Evolutionary conservation across 768 basidiomycete genomes (phyloP).

Genomic region (Mycena floridula): DNA sequence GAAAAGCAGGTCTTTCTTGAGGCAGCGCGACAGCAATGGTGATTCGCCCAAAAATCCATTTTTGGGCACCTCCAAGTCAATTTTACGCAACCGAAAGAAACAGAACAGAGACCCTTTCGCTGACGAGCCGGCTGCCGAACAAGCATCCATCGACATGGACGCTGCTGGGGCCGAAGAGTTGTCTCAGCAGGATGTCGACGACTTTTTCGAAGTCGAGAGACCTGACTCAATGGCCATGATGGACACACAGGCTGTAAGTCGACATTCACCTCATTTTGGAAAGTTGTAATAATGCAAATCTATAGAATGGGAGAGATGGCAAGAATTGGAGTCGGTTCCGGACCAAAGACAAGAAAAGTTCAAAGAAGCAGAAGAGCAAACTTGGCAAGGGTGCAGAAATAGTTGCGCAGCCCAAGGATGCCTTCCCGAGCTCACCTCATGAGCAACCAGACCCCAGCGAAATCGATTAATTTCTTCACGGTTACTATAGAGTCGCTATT

Average conservation of each 20-base stretch:
- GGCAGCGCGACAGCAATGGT: constrained; percentile 5
- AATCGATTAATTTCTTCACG: too few species aligned
- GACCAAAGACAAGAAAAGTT: constrained; percentile 14
- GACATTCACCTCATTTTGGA: not conserved
- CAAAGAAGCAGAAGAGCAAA: constrained; percentile 10
- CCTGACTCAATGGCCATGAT: constrained; percentile 13
- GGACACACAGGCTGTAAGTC: constrained; percentile 11
- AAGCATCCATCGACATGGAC: not conserved
- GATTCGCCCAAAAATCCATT: not conserved
- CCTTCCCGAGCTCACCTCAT: constrained; percentile 14
- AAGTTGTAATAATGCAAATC: not conserved
- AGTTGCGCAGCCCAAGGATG: constrained; percentile 9
- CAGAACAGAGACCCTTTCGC: not conserved
- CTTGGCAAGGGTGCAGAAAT: constrained; percentile 11
- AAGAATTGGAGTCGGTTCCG: constrained; percentile 13
- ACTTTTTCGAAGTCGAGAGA: constrained; percentile 17
- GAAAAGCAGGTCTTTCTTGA: constrained; percentile 12
- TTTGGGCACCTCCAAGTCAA: not conserved
- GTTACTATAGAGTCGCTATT: too few species aligned
- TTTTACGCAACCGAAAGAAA: not conserved
- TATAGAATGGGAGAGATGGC: constrained; percentile 5
- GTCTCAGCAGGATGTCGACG: constrained; percentile 15
- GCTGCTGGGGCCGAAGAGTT: constrained; percentile 8
- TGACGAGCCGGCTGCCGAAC: not conserved
- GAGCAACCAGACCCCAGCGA: too few species aligned